phyloP scores from a whole-genome alignment of 78 protist genomes.

The Cavenderia fasciculata region DNA sequence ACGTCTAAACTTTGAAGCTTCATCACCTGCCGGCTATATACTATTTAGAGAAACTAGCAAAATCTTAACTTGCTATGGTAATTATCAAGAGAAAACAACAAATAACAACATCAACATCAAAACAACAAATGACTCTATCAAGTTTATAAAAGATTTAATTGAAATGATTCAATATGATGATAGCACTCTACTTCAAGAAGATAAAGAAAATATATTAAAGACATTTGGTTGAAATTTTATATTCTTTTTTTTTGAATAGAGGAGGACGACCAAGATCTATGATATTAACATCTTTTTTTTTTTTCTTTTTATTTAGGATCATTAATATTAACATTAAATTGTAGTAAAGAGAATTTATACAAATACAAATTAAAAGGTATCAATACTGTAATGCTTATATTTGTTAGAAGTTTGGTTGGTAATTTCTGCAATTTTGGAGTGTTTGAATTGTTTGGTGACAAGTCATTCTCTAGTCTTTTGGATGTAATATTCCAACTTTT shows the following conservation, averaged over 20 bases:
- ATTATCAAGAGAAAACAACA: not conserved
- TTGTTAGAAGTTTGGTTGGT: slow-evolving; percentile 34
- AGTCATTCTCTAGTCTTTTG: not conserved
- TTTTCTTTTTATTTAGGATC: not conserved
- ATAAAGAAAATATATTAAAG: too few relatives aligned
- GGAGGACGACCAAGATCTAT: too few relatives aligned
- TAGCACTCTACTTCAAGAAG: too few relatives aligned
- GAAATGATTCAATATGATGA: too few relatives aligned
- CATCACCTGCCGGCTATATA: slow-evolving; percentile 36
- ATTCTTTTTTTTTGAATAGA: too few relatives aligned
- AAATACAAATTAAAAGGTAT: slow-evolving; percentile 45
- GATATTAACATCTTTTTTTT: not conserved
- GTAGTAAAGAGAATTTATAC: slow-evolving; percentile 27
- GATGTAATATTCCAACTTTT: slow-evolving; percentile 20
- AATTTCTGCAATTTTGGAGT: slow-evolving; percentile 69
- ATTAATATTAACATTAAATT: not conserved
- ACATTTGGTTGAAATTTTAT: too few relatives aligned
- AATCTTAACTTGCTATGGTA: slow-evolving; percentile 23
- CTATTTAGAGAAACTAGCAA: slow-evolving; percentile 68
- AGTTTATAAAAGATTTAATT: too few relatives aligned
- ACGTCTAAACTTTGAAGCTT: slow-evolving; percentile 32
- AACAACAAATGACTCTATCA: too few relatives aligned
- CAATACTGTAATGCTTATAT: slow-evolving; percentile 9
- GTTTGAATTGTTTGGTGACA: slow-evolving; percentile 59
- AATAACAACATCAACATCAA: too few relatives aligned